Evolutionary conservation across 2,329 filamentous ascomycete genomes (phyloP).

Genomic region (Pseudodiploospora longispora): DNA sequence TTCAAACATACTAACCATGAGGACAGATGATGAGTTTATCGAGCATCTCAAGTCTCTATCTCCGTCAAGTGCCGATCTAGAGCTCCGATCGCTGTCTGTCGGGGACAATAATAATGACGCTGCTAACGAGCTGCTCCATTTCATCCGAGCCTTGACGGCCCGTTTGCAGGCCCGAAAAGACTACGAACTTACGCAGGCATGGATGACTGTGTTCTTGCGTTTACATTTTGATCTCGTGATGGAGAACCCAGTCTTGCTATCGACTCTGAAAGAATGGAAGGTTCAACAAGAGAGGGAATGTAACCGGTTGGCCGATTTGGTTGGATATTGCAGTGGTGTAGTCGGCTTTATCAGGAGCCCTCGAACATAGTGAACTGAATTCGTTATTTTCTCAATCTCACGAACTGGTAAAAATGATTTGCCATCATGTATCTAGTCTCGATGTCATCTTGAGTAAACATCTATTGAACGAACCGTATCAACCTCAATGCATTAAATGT

Average conservation of each 20-base stretch:
- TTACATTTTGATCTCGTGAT: constrained; percentile 58
- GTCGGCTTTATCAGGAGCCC: constrained; percentile 69
- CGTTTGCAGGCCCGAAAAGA: constrained; percentile 63
- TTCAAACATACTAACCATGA: constrained; percentile 6
- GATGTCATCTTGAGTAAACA: too few species aligned
- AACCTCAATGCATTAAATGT: too few species aligned
- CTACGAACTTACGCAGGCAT: constrained; percentile 90
- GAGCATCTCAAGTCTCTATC: constrained; percentile 71
- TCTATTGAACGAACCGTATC: too few species aligned
- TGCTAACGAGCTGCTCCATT: constrained; percentile 66
- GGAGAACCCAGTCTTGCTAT: constrained; percentile 45
- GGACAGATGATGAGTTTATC: constrained; percentile 57
- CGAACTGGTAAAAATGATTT: too few species aligned
- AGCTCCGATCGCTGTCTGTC: constrained; percentile 69
- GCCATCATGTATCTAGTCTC: too few species aligned
- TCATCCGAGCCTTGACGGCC: constrained; percentile 71
- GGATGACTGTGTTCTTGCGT: constrained; percentile 91
- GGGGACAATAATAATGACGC: constrained; percentile 38
- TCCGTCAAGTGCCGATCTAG: constrained; percentile 80
- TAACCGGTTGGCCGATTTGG: constrained; percentile 62
- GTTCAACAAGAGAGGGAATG: constrained; percentile 63
- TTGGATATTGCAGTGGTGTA: constrained; percentile 83
- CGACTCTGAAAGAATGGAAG: constrained; percentile 61
- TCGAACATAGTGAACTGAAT: constrained; percentile 30
- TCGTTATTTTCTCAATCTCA: too few species aligned